phyloP scores from a whole-genome alignment of 2,329 filamentous ascomycete species.

The Nemania sp. region DNA sequence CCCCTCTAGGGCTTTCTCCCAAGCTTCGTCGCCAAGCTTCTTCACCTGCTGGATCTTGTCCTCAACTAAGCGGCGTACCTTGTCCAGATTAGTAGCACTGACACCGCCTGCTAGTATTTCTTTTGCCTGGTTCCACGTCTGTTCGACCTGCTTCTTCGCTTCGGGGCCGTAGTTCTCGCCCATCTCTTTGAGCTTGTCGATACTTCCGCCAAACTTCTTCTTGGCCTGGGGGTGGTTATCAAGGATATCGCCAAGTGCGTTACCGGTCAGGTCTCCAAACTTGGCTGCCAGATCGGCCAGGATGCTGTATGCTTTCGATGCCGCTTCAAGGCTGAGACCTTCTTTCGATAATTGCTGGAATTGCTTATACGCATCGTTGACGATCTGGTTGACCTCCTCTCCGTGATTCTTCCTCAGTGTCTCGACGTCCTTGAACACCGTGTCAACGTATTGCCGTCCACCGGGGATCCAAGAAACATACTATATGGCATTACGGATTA shows the following conservation, averaged over 20 bases:
- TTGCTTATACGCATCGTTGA: conserved; percentile 69
- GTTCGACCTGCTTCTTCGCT: conserved; percentile 75
- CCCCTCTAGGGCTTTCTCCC: conserved; percentile 72
- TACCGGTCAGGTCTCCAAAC: conserved; percentile 64
- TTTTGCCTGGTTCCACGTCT: conserved; percentile 69
- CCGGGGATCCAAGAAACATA: conserved; percentile 76
- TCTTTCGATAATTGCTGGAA: conserved; percentile 64
- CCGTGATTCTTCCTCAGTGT: conserved; percentile 68
- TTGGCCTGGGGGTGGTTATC: conserved; percentile 76
- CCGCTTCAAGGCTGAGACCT: conserved; percentile 66
- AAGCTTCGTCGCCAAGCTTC: conserved; percentile 72
- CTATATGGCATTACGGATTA: background rate
- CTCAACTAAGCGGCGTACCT: conserved; percentile 65
- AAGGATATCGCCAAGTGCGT: conserved; percentile 67
- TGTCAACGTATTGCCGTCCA: conserved; percentile 68
- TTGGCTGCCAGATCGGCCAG: conserved; percentile 65
- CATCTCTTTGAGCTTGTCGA: conserved; percentile 71
- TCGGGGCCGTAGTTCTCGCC: conserved; percentile 73
- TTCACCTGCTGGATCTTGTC: conserved; percentile 71
- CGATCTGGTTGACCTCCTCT: conserved; percentile 70
- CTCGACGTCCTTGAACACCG: conserved; percentile 72
- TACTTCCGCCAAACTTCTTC: conserved; percentile 70
- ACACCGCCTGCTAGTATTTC: conserved; percentile 67
- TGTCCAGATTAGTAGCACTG: conserved; percentile 55
- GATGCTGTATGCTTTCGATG: conserved; percentile 63